Conservation (phyloP, 352 stramenopile species). For the Globisporangium nunn region DNA sequence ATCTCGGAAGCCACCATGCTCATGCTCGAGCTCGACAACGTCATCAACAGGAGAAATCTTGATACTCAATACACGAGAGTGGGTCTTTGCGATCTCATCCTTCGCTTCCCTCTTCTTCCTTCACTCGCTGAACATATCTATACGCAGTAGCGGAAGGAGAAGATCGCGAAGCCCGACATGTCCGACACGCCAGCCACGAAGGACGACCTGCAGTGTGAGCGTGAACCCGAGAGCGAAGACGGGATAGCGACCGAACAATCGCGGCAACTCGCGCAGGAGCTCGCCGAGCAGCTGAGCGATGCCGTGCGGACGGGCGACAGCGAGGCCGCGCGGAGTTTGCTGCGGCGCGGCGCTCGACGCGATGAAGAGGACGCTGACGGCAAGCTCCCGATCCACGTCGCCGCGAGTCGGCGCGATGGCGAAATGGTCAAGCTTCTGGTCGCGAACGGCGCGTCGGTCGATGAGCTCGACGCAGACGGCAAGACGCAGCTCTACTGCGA, state of each 20-base stretch:
- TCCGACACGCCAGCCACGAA: background rate
- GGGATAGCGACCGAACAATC: background rate
- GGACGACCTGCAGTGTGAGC: too few species aligned
- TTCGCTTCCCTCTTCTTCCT: background rate
- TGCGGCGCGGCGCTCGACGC: background rate
- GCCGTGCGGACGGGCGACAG: background rate
- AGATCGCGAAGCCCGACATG: background rate
- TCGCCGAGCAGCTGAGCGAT: background rate
- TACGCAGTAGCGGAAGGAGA: background rate
- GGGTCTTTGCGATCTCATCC: too few species aligned
- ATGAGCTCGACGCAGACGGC: background rate
- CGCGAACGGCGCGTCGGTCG: background rate
- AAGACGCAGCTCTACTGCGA: conserved; percentile 1
- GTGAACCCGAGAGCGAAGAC: background rate
- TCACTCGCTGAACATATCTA: too few species aligned
- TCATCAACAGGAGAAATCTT: too few species aligned
- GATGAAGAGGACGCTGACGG: conserved; percentile 5
- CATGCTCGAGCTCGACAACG: too few species aligned
- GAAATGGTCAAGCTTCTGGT: background rate
- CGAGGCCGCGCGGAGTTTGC: background rate
- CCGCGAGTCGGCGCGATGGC: background rate
- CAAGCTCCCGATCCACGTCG: conserved; percentile 1
- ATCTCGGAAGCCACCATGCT: too few species aligned
- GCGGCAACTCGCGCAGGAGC: background rate
- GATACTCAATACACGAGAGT: too few species aligned